Evolutionary conservation across 495 filamentous ascomycete genomes (phyloP).

Genomic region (Cryomyces antarcticus): DNA sequence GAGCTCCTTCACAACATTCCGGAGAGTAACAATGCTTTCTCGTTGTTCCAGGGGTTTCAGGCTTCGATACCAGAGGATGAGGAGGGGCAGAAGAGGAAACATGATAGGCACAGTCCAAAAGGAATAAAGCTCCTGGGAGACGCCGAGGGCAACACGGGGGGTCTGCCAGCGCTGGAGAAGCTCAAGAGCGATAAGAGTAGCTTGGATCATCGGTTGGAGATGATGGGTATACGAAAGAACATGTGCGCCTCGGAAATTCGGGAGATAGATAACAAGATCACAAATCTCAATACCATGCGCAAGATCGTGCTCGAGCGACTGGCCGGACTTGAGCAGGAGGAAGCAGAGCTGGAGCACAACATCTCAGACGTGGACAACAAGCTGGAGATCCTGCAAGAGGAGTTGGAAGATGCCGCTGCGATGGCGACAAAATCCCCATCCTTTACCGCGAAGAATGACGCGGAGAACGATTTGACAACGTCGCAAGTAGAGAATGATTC

Average conservation of each 20-base stretch:
- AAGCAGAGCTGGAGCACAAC: conserved; percentile 74
- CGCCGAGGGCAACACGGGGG: conserved; percentile 25
- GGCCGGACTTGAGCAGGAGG: conserved; percentile 79
- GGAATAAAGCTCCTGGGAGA: conserved; percentile 56
- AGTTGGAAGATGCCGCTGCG: conserved; percentile 46
- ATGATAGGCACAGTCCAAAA: conserved; percentile 48
- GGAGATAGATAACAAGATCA: conserved; percentile 92
- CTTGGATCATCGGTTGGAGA: conserved; percentile 66
- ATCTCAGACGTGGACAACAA: conserved; percentile 66
- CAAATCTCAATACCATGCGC: conserved; percentile 84
- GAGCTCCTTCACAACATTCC: conserved; percentile 77
- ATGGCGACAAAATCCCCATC: conserved; percentile 25
- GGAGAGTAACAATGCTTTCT: conserved; percentile 66
- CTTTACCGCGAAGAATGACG: conserved; percentile 28
- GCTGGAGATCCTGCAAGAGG: conserved; percentile 67
- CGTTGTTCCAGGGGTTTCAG: conserved; percentile 90
- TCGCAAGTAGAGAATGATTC: conserved; percentile 37
- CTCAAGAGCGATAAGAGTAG: conserved; percentile 58
- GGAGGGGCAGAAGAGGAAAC: conserved; percentile 38
- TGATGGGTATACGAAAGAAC: conserved; percentile 84
- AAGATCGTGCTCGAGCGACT: conserved; percentile 80
- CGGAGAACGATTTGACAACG: conserved; percentile 30
- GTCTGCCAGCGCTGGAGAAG: conserved; percentile 41
- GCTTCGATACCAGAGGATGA: conserved; percentile 66
- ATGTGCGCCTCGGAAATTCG: conserved; percentile 93